These are phyloP conservation scores for Pisolithus tinctorius DNA, from an alignment of 768 basidiomycete species.

Conservation along the genomic window DNA sequence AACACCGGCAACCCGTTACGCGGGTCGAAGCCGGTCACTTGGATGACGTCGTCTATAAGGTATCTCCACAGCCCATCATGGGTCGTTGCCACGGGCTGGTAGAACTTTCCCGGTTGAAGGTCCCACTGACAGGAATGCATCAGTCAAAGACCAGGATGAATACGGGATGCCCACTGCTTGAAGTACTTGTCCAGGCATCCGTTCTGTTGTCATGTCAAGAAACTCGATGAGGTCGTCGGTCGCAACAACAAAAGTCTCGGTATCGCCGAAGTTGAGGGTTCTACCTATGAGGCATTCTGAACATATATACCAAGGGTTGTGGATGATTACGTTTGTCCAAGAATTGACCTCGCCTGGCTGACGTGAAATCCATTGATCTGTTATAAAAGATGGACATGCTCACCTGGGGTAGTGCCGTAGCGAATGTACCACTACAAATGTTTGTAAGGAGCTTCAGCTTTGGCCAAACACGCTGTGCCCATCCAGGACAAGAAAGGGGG, in stretches of 20 bases:
- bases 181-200: neutral
- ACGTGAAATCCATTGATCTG: neutral
- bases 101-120: neutral
- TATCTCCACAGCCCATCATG: slow-evolving; percentile 9
- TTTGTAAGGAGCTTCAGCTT: neutral
- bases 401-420: slow-evolving; percentile 2
- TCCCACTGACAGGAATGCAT: slow-evolving; percentile 1
- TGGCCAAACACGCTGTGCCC: slow-evolving; percentile 5
- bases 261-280: neutral
- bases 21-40: slow-evolving; percentile 5
- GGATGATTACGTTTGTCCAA: neutral
- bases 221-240: slow-evolving; percentile 3
- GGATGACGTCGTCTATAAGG: slow-evolving; percentile 3
- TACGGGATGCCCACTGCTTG: neutral
- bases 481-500: neutral
- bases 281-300: neutral
- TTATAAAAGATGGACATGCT: neutral
- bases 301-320: neutral
- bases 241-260: neutral
- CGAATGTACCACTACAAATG: slow-evolving; percentile 2
- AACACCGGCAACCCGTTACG: slow-evolving; percentile 2
- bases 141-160: neutral
- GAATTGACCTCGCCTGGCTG: neutral
- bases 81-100: slow-evolving; percentile 5
- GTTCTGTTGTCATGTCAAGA: neutral